These are phyloP conservation scores for Daedaleopsis sinensis DNA, from an alignment of 768 basidiomycete species.

Conservation along the genomic window DNA sequence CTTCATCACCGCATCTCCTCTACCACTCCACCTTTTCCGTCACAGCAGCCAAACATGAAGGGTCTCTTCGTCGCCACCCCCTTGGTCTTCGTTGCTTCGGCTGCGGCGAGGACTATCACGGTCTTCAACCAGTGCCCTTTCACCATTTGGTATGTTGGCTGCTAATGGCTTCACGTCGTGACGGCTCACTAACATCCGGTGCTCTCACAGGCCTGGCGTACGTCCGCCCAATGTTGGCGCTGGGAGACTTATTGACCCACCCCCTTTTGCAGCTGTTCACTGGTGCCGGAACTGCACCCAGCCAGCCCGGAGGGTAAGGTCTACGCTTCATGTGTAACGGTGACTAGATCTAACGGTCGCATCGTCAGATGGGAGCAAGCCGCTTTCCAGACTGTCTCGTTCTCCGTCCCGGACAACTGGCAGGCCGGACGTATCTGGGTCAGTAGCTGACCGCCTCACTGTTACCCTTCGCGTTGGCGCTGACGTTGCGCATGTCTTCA, in stretches of 20 bases:
- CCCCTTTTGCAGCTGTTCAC: conserved; percentile 31
- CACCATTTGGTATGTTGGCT: conserved; percentile 39
- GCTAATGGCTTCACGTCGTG: background rate
- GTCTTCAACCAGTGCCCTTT: conserved; percentile 43
- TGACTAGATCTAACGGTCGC: background rate
- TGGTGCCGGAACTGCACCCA: conserved; percentile 24
- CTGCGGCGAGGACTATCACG: conserved; percentile 32
- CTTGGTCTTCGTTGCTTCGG: background rate
- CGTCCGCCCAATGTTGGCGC: background rate
- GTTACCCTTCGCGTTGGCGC: too few relatives aligned
- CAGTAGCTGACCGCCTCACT: conserved; percentile 23
- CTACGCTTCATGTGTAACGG: background rate
- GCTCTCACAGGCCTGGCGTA: conserved; percentile 32
- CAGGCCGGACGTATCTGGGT: conserved; percentile 43
- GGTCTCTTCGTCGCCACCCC: background rate
- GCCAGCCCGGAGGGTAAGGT: conserved; percentile 32
- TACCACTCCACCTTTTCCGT: background rate
- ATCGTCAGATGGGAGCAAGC: background rate
- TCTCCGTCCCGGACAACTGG: conserved; percentile 42
- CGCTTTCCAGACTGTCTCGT: background rate
- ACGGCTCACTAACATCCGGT: background rate
- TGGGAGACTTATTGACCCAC: background rate
- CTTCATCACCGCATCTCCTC: background rate
- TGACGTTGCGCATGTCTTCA: background rate
- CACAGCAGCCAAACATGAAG: background rate